phyloP scores from a whole-genome alignment of 2,329 filamentous ascomycete species.

The Calonectria crousiana region DNA sequence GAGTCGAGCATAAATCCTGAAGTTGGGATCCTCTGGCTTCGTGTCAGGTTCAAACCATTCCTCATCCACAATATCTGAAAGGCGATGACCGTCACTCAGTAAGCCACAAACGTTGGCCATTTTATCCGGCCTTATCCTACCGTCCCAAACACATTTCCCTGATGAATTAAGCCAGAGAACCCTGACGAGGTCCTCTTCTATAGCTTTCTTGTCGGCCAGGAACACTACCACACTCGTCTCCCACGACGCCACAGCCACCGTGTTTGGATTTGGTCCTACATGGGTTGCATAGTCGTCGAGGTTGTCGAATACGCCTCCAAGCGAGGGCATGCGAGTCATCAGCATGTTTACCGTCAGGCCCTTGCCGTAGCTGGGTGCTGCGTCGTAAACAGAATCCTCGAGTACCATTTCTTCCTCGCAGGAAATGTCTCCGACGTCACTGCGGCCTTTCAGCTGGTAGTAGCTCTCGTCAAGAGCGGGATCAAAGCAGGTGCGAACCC shows the following conservation, averaged over 20 bases:
- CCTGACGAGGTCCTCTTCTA: background rate
- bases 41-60: background rate
- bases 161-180: background rate
- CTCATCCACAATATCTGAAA: background rate
- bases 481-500: background rate
- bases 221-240: background rate
- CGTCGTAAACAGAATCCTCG: background rate
- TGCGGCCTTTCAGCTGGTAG: background rate
- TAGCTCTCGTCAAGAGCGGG: background rate
- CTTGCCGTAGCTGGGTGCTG: background rate
- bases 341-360: background rate
- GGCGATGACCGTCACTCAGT: background rate
- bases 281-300: background rate
- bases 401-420: background rate
- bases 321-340: background rate
- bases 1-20: background rate
- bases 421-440: background rate
- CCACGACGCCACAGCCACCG: background rate
- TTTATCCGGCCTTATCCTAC: background rate
- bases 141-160: background rate
- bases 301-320: background rate
- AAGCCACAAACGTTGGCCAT: background rate
- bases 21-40: background rate
- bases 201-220: background rate
- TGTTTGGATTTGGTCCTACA: background rate